Conservation (phyloP, 495 filamentous ascomycete species). For the Talaromyces stipitatus region DNA sequence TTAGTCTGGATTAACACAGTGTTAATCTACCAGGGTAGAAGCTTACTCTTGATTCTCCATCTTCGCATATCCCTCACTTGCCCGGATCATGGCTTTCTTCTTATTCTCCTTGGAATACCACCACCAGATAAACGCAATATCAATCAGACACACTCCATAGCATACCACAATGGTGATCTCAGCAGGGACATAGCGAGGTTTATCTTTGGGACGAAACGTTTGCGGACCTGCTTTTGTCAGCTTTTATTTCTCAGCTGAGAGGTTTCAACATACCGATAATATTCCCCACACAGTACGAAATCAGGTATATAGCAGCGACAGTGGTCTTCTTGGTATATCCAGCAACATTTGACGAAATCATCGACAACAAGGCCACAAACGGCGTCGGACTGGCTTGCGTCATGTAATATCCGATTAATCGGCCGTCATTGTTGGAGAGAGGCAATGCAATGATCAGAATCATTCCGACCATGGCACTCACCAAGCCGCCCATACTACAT, state of each 20-base stretch:
- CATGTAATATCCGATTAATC: constrained; percentile 58
- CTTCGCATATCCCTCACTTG: constrained; percentile 50
- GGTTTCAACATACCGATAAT: constrained; percentile 43
- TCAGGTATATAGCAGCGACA: constrained; percentile 61
- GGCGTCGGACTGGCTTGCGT: constrained; percentile 49
- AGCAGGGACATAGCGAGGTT: constrained; percentile 56
- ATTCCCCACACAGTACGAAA: constrained; percentile 56
- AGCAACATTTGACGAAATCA: constrained; percentile 59
- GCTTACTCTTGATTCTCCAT: constrained; percentile 59
- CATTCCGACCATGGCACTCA: constrained; percentile 43
- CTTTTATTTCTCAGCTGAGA: constrained; percentile 32
- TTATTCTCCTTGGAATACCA: constrained; percentile 55
- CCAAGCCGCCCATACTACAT: constrained; percentile 30
- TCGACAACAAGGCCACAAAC: constrained; percentile 37
- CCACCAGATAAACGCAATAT: constrained; percentile 53
- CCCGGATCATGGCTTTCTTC: constrained; percentile 48
- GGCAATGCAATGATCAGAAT: constrained; percentile 60
- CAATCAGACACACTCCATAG: constrained; percentile 45
- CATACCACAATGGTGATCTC: constrained; percentile 65
- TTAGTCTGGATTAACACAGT: constrained; percentile 7
- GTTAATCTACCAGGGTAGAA: constrained; percentile 7
- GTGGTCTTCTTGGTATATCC: constrained; percentile 74
- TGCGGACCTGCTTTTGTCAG: constrained; percentile 36
- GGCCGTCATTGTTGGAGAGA: constrained; percentile 46
- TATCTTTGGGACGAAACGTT: constrained; percentile 51